phyloP scores from a whole-genome alignment of 768 basidiomycete species.

The Kondoa subrosea region DNA sequence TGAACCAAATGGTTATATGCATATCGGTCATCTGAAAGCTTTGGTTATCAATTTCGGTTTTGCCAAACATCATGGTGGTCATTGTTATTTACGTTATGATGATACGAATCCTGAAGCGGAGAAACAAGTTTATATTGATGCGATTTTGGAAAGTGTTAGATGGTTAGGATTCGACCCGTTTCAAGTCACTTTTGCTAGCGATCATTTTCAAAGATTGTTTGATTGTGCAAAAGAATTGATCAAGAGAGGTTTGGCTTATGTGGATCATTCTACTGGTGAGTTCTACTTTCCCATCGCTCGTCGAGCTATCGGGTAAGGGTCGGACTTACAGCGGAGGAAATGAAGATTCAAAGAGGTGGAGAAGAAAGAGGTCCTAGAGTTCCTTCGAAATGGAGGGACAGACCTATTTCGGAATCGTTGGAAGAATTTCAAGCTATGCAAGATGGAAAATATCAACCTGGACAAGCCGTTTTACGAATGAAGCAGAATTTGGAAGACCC shows the following conservation, averaged over 20 bases:
- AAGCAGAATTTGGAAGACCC: constrained; percentile 83
- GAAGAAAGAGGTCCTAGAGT: constrained; percentile 57
- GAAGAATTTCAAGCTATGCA: constrained; percentile 82
- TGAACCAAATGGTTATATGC: constrained; percentile 92
- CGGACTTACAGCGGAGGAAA: constrained; percentile 86
- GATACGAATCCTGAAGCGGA: constrained; percentile 99
- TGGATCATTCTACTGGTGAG: constrained; percentile 89
- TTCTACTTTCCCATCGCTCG: constrained; percentile 16
- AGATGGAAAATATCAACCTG: constrained; percentile 70
- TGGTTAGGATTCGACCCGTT: constrained; percentile 98
- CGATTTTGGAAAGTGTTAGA: constrained; percentile 80
- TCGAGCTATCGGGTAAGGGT: too few relatives aligned
- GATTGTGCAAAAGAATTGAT: constrained; percentile 76
- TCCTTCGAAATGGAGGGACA: constrained; percentile 68
- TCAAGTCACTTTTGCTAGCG: constrained; percentile 98
- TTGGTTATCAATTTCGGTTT: constrained; percentile 99
- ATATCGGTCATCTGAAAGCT: constrained; percentile 56
- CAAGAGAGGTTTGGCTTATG: constrained; percentile 77
- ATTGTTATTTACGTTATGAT: constrained; percentile 85
- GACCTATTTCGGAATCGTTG: constrained; percentile 74
- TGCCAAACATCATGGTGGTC: constrained; percentile 79
- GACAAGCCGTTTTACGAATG: constrained; percentile 87
- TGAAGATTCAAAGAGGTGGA: constrained; percentile 73
- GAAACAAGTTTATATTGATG: constrained; percentile 88
- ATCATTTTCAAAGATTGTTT: constrained; percentile 78